Conservation (phyloP, 2,329 filamentous ascomycete genomes). For the Phaeoacremonium minimum region DNA sequence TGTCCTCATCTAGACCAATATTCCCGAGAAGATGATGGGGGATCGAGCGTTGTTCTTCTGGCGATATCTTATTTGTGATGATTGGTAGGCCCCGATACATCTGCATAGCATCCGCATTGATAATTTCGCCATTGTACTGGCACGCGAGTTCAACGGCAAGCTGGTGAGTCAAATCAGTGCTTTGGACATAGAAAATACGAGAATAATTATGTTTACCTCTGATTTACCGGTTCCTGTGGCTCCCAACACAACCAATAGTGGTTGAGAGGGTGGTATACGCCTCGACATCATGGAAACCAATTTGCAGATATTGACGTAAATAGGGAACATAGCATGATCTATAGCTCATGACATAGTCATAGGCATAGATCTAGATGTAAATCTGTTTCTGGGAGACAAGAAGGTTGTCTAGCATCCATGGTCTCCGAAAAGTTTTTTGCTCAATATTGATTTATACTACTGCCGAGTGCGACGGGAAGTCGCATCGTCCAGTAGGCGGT, state of each 20-base stretch:
- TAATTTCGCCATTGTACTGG: constrained; percentile 83
- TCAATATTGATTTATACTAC: too few species aligned
- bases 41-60: constrained; percentile 70
- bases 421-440: too few species aligned
- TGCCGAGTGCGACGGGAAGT: too few species aligned
- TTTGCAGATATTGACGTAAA: too few species aligned
- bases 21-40: constrained; percentile 85
- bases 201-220: constrained; percentile 52
- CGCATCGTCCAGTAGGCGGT: too few species aligned
- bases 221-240: constrained; percentile 94
- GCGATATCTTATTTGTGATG: constrained; percentile 89
- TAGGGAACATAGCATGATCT: too few species aligned
- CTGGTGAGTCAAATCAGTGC: constrained; percentile 39
- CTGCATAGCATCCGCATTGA: constrained; percentile 98
- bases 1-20: constrained; percentile 68
- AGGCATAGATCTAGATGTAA: too few species aligned
- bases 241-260: constrained; percentile 78
- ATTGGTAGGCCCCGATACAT: constrained; percentile 89
- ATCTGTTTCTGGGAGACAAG: too few species aligned
- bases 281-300: constrained; percentile 28
- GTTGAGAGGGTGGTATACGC: constrained; percentile 37
- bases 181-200: neutral
- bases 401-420: too few species aligned
- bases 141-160: constrained; percentile 84
- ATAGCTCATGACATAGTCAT: constrained; percentile 1